Percentiles rank a stretch among this genome's conserved stretches.
Evolutionary conservation across 805 yeast genomes (phyloP).

Genomic region (Spathaspora boniae): DNA sequence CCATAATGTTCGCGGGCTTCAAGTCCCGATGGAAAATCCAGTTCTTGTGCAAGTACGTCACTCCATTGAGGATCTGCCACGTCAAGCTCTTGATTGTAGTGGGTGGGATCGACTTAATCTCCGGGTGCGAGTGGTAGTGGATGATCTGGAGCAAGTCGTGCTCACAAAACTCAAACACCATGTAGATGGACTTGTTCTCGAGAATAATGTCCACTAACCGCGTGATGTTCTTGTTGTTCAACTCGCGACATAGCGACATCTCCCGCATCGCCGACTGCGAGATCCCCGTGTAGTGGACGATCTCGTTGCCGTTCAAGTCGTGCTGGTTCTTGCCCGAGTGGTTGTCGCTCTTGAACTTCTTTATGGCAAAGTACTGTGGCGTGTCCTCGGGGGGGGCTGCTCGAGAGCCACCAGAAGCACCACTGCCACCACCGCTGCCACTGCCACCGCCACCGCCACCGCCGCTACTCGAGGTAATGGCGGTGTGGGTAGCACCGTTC

Average conservation of each 20-base stretch:
- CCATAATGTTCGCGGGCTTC: slow-evolving; percentile 98
- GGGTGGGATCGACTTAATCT: slow-evolving; percentile 72
- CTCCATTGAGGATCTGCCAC: slow-evolving; percentile 93
- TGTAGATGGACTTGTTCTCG: slow-evolving; percentile 85
- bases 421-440: neutral
- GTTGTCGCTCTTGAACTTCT: slow-evolving; percentile 87
- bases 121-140: slow-evolving; percentile 92
- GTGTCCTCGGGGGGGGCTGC: slow-evolving; percentile 12
- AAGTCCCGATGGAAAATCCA: slow-evolving; percentile 96
- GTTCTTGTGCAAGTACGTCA: slow-evolving; percentile 86
- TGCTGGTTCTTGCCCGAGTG: slow-evolving; percentile 31
- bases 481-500: no score
- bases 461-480: neutral
- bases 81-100: slow-evolving; percentile 75
- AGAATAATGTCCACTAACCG: slow-evolving; percentile 76
- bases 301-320: slow-evolving; percentile 52
- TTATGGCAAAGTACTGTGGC: slow-evolving; percentile 68
- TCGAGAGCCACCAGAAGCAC: no score
- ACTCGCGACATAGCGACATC: slow-evolving; percentile 90
- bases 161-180: slow-evolving; percentile 96
- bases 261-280: slow-evolving; percentile 96
- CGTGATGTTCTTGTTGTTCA: slow-evolving; percentile 76
- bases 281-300: slow-evolving; percentile 86
- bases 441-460: slow-evolving; percentile 1
- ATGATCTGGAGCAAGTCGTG: slow-evolving; percentile 92